Base-by-base conservation (phyloP, 164 flowering plant species). In the Sedum album region DNA sequence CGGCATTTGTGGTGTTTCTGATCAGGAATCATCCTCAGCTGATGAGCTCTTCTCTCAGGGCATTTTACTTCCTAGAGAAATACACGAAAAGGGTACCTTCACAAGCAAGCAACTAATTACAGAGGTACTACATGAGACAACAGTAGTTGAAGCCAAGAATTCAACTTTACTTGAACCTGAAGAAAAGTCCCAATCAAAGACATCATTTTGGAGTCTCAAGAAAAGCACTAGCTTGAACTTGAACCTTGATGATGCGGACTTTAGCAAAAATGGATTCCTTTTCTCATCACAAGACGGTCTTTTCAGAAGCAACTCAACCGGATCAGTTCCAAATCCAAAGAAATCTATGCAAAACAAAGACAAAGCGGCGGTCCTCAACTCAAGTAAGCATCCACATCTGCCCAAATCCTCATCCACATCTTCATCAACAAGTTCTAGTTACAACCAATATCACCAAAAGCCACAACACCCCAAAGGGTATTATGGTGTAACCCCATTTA, bases 181-280 rank as follows among this genome's bases (percentile, higher is more conserved):
- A 41, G 46, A 41, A 41, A 11, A 41, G 46, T 6, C 46, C 10
- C 46, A 11, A 41, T 41, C 46, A 41, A 41, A 41, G 46, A 41
- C 46, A 7, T 41, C 46, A 41, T 7, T 41, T 41, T 41, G 46
- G 46, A 41, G 15, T 41, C 46, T 41, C 15, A 77, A 74, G 55
- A 80, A 81, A 77, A 82, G 80, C 46, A 55, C 60, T 13, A 78
- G 79, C 49, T 72, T 78, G 11, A 8, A 41, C 46, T 14, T 41
- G 33, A 77, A 75, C 51, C 66, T 63, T 62, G 81, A 33, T 6
- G 23, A 33, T 6, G 23, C 31, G 5, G 65, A 33, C 2, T 31
- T 23, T 42, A 51, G 10, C 46, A 41, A 9, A 41, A 41, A 41
- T 5, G 46, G 46, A 41, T 41, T 41, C 15, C 46, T 41, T 1